A percentile compares a stretch with the other conserved stretches of the same genome.
These are phyloP conservation scores for Ambrosiella cleistominuta DNA, from an alignment of 2,329 filamentous ascomycete genomes.

Conservation along the genomic window DNA sequence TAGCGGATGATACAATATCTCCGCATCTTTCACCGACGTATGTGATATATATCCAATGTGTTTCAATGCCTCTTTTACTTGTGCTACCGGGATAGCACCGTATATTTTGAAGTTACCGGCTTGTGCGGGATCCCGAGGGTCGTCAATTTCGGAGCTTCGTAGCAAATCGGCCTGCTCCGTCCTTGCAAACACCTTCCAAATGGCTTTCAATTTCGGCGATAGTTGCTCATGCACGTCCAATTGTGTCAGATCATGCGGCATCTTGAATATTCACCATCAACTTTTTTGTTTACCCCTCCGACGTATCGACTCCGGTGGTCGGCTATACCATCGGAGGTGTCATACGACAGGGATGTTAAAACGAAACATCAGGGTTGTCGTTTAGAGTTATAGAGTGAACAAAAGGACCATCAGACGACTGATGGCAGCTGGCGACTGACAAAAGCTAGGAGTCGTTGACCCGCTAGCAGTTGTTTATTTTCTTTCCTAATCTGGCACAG, in stretches of 20 bases:
- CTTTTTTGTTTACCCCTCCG: neutral
- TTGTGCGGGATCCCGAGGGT: slow-evolving; percentile 21
- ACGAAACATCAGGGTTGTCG: too few relatives aligned
- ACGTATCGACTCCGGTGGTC: too few relatives aligned
- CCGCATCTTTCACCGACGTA: slow-evolving; percentile 22
- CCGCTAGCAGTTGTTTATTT: neutral
- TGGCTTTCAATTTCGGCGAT: slow-evolving; percentile 46
- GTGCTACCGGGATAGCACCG: slow-evolving; percentile 25
- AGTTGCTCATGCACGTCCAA: slow-evolving; percentile 66
- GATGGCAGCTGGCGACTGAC: neutral
- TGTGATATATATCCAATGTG: slow-evolving; percentile 22
- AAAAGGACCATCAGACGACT: too few relatives aligned
- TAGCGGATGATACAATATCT: slow-evolving; percentile 45
- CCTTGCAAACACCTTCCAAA: slow-evolving; percentile 61
- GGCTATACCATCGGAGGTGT: too few relatives aligned
- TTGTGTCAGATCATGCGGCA: slow-evolving; percentile 16
- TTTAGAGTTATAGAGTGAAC: too few relatives aligned
- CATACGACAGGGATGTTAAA: too few relatives aligned
- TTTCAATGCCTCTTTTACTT: slow-evolving; percentile 27
- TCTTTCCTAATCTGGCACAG: neutral
- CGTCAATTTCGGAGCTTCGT: slow-evolving; percentile 37
- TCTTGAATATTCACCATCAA: neutral
- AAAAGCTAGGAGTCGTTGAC: neutral
- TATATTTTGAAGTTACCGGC: slow-evolving; percentile 29
- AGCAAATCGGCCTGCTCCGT: slow-evolving; percentile 35